These are phyloP conservation scores for Thelonectria blattea DNA, from an alignment of 2,329 filamentous ascomycete species.

Conservation along the genomic window DNA sequence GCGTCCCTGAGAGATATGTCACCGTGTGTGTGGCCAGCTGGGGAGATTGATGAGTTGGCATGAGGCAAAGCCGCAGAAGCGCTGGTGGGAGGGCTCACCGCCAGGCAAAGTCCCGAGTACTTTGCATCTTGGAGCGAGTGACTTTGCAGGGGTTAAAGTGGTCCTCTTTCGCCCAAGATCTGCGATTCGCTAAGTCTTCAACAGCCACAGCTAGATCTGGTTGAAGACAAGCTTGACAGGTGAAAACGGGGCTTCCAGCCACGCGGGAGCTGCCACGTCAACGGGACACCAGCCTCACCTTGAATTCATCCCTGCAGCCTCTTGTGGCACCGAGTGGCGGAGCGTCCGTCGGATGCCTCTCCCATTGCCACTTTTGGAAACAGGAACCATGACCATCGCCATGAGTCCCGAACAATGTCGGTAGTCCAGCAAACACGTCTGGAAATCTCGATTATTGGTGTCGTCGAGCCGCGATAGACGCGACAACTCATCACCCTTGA, in stretches of 20 bases:
- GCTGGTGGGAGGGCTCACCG: slow-evolving; percentile 31
- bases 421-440: slow-evolving; percentile 33
- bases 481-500: slow-evolving; percentile 37
- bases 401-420: slow-evolving; percentile 25
- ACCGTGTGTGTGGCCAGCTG: slow-evolving; percentile 33
- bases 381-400: slow-evolving; percentile 14
- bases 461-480: slow-evolving; percentile 29
- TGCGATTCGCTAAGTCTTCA: slow-evolving; percentile 31
- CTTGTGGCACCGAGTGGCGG: slow-evolving; percentile 45
- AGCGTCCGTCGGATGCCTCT: slow-evolving; percentile 42
- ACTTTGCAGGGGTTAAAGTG: slow-evolving; percentile 37
- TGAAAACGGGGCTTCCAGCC: slow-evolving; percentile 38
- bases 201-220: slow-evolving; percentile 29
- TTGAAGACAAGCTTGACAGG: slow-evolving; percentile 28
- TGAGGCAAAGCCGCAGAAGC: slow-evolving; percentile 34
- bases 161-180: slow-evolving; percentile 14
- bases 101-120: slow-evolving; percentile 39
- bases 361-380: slow-evolving; percentile 32
- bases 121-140: slow-evolving; percentile 36
- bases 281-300: slow-evolving; percentile 46
- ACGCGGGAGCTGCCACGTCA: slow-evolving; percentile 52
- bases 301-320: slow-evolving; percentile 28
- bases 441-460: slow-evolving; percentile 21
- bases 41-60: slow-evolving; percentile 38
- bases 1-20: slow-evolving; percentile 9